Evolutionary conservation across 1,139 yeast genomes (phyloP), one percentile per base, ranked within the genome.

Genomic region (Taphrina pruni): DNA sequence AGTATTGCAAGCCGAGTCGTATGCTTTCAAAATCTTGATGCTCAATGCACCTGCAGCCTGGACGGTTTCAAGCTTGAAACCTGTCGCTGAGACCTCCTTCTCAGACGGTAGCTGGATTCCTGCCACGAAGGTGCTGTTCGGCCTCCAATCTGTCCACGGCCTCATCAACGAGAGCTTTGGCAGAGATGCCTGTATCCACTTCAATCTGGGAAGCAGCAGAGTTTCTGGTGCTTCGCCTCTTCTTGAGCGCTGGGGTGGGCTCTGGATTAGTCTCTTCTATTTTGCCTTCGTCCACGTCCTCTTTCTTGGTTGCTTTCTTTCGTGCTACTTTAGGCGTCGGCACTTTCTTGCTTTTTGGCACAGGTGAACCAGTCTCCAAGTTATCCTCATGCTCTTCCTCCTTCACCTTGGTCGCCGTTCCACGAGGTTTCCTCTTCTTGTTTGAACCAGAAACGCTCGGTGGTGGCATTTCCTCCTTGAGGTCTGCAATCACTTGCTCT

Each of bases 101-200:
- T 45, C 48, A 45, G 2, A 2, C 20, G 6, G 48, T n/a, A 45
- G 54, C 36, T 26, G 32, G 54, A 21, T 50, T 26, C 36, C 21
- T 21, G n/a, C 54, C 54, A 50, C 21, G 54, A 11, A 50, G 12
- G n/a, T 50, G 54, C 54, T 26, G 54, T 21, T 32, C 38, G 38
- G 48, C 67, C 39, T 64, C 55, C 21, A 64, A 20, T 9, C 51
- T 21, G 61, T 43, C 48, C 58, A 58, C 32, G 68, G 73, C 69
- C 61, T 70, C 21, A 68, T 66, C 51, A 68, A 72, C 57, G 70
- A 72, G 45, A 67, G 67, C n/a, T 58, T 60, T n/a, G 70, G 71
- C 48, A 70, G 70, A 11, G 66, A 61, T 17, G 41, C 67, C 67
- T 11, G 61, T 64, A 54, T 64, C 50, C 35, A 54, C 39, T 38